Evolutionary conservation across 352 stramenopile genomes (phyloP).

Genomic region (Phytopythium litorale): DNA sequence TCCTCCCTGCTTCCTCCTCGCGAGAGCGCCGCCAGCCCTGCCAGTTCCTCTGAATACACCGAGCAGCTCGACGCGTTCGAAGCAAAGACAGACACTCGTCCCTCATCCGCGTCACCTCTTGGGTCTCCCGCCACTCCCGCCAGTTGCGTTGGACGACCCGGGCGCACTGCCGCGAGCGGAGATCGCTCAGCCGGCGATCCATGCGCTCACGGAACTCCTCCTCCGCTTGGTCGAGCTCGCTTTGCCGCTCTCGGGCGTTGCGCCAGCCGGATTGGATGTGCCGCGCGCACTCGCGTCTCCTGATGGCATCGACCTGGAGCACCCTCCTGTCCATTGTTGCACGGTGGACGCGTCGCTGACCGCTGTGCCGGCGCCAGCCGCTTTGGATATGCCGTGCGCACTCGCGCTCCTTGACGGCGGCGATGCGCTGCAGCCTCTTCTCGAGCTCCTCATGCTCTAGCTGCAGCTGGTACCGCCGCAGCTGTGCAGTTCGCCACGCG

Average conservation of each 20-base stretch:
- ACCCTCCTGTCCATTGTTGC: background rate
- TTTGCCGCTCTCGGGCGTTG: background rate
- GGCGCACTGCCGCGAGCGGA: conserved; percentile 1
- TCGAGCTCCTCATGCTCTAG: background rate
- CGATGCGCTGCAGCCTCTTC: background rate
- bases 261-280: conserved; percentile 4
- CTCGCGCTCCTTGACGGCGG: background rate
- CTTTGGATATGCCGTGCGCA: conserved; percentile 9
- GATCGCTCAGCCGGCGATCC: background rate
- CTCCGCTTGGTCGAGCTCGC: background rate
- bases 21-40: background rate
- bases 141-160: conserved; percentile 13
- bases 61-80: background rate
- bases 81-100: background rate
- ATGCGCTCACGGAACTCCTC: background rate
- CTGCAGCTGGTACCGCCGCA: background rate
- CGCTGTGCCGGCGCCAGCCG: conserved; percentile 11
- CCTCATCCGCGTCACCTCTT: background rate
- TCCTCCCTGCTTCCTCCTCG: background rate
- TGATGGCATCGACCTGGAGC: background rate
- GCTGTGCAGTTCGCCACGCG: background rate
- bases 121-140: conserved; percentile 3
- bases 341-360: conserved; percentile 7
- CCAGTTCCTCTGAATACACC: conserved; percentile 4
- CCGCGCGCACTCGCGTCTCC: conserved; percentile 1